A percentile compares a stretch with the other conserved stretches of the same genome.
These are phyloP conservation scores for Echites panduratus DNA, from an alignment of 257 asterid genomes.

Conservation along the genomic window DNA sequence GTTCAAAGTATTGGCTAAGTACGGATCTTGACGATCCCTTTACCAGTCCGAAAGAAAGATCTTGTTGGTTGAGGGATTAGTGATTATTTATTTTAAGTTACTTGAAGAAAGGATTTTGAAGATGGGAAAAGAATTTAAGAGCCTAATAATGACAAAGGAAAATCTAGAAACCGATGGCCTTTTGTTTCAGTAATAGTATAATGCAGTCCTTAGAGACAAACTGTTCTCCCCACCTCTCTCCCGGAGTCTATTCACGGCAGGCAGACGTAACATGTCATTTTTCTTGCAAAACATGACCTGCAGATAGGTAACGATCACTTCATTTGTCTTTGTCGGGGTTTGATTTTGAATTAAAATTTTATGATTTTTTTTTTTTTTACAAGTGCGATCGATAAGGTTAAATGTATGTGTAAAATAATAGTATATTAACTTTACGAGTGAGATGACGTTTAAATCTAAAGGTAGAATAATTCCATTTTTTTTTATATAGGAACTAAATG, in stretches of 20 bases:
- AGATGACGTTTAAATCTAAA: no score
- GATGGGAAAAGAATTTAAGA: neutral
- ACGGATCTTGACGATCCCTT: slow-evolving; percentile 6
- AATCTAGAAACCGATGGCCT: neutral
- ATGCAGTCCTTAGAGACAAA: neutral
- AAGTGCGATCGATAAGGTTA: no score
- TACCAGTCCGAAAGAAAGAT: slow-evolving; percentile 11
- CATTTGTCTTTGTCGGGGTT: neutral
- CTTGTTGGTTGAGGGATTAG: no score
- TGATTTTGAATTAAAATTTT: no score
- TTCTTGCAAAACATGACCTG: neutral
- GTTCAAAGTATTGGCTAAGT: neutral
- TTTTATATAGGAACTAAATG: no score
- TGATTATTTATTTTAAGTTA: neutral
- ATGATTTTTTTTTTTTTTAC: no score
- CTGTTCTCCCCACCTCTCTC: neutral
- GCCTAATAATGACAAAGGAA: slow-evolving; percentile 5
- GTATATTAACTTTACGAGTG: no score
- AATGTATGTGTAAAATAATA: no score
- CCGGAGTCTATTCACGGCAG: neutral
- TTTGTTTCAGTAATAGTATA: neutral
- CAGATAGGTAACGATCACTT: neutral
- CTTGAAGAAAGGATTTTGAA: neutral
- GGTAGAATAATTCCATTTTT: no score
- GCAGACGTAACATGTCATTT: neutral